Evolutionary conservation across 257 asterid species (phyloP).

Genomic region (Pogostemon cablin): DNA sequence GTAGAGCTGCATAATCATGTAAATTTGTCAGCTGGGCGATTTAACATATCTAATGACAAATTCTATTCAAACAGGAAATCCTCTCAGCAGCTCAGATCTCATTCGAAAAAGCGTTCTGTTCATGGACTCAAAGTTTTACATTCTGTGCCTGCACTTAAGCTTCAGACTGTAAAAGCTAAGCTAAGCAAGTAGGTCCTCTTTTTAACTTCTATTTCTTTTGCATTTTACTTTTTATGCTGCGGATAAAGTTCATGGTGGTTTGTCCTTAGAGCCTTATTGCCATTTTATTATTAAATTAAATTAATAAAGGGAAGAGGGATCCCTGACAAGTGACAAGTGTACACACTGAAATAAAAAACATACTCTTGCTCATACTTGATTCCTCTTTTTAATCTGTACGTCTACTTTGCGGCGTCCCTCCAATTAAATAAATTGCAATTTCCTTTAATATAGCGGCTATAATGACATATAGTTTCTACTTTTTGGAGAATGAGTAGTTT

Average conservation of each 20-base stretch:
- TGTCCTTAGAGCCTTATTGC: conserved; percentile 4
- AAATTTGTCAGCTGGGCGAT: conserved; percentile 62
- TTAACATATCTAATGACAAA: conserved; percentile 93
- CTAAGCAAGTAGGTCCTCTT: conserved; percentile 81
- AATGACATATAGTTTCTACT: background rate
- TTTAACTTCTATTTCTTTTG: conserved; percentile 25
- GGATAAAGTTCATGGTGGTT: conserved; percentile 14
- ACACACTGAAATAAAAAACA: background rate
- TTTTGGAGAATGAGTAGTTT: conserved; percentile 12
- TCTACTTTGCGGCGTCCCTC: background rate
- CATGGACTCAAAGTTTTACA: conserved; percentile 95
- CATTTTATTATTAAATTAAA: conserved; percentile 13
- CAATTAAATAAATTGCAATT: background rate
- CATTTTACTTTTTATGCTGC: conserved; percentile 27
- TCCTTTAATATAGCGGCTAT: background rate
- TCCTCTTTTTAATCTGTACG: background rate
- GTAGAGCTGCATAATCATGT: conserved; percentile 71
- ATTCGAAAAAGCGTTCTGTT: conserved; percentile 85
- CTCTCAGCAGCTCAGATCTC: conserved; percentile 91
- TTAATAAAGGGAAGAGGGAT: background rate
- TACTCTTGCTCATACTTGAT: background rate
- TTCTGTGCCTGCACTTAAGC: conserved; percentile 93
- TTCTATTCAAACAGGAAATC: conserved; percentile 89
- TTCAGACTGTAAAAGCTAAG: conserved; percentile 93
- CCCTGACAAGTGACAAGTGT: conserved; percentile 2